phyloP scores from a whole-genome alignment of 495 filamentous ascomycete genomes.

The Bacidia gigantensis region DNA sequence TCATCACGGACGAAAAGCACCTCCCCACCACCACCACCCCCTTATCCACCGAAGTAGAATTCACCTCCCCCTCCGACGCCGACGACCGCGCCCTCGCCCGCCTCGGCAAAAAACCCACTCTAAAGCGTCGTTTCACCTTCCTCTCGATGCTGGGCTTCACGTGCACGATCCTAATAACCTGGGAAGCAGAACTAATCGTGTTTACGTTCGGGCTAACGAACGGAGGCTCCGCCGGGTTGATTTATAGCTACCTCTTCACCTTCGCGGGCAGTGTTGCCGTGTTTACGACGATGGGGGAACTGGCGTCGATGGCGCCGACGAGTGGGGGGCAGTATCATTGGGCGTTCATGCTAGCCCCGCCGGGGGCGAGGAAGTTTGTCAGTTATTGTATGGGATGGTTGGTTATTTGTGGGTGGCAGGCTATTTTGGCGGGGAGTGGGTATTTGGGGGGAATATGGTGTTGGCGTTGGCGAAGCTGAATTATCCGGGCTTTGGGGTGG shows the following conservation, averaged over 20 bases:
- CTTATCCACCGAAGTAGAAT: not conserved
- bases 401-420: slow-evolving; percentile 32
- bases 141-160: slow-evolving; percentile 34
- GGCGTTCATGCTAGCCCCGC: slow-evolving; percentile 35
- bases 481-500: slow-evolving; percentile 21
- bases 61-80: not conserved
- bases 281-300: slow-evolving; percentile 27
- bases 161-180: slow-evolving; percentile 29
- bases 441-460: slow-evolving; percentile 30
- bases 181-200: slow-evolving; percentile 25
- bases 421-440: slow-evolving; percentile 23
- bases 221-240: slow-evolving; percentile 38
- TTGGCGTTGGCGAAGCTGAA: slow-evolving; percentile 29
- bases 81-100: not conserved
- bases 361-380: slow-evolving; percentile 24
- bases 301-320: slow-evolving; percentile 36
- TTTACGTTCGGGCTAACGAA: slow-evolving; percentile 10
- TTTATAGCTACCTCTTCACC: slow-evolving; percentile 38
- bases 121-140: slow-evolving; percentile 29
- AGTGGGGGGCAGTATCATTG: slow-evolving; percentile 39
- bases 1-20: too few species aligned
- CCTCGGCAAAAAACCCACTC: not conserved
- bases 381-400: slow-evolving; percentile 39
- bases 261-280: slow-evolving; percentile 28
- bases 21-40: not conserved